Evolutionary conservation across 306 rosid species (phyloP).

Genomic region (Urtica urens): DNA sequence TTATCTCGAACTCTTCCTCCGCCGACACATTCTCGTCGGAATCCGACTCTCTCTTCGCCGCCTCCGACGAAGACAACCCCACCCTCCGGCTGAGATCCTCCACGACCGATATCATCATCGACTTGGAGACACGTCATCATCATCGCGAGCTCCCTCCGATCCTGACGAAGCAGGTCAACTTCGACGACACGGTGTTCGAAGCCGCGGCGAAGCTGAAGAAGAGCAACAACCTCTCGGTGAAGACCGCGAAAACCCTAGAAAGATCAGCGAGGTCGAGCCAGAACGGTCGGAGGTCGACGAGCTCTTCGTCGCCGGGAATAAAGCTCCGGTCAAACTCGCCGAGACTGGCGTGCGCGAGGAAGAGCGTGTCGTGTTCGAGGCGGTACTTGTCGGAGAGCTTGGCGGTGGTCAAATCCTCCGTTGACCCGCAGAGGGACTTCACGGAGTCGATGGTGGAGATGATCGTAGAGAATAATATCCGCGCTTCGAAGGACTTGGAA

Average conservation of each 20-base stretch:
- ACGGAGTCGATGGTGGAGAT: conserved; percentile 87
- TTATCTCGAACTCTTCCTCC: conserved; percentile 2
- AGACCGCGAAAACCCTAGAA: conserved; percentile 17
- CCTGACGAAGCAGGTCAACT: conserved; percentile 39
- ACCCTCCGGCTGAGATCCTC: conserved; percentile 62
- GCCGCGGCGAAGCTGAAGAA: conserved; percentile 17
- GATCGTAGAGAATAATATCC: conserved; percentile 74
- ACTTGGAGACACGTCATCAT: conserved; percentile 15
- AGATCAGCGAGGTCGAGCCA: not conserved
- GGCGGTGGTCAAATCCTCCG: conserved; percentile 68
- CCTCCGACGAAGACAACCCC: conserved; percentile 29
- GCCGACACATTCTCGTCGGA: conserved; percentile 20
- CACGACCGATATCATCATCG: conserved; percentile 53
- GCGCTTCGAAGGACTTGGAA: conserved; percentile 68
- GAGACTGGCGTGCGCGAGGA: conserved; percentile 48
- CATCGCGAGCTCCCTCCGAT: conserved; percentile 40
- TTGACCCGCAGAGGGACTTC: conserved; percentile 76
- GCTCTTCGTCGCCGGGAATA: conserved; percentile 32
- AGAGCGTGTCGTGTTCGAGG: conserved; percentile 37
- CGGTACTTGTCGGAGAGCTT: conserved; percentile 49
- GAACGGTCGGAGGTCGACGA: not conserved
- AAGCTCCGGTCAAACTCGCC: conserved; percentile 66
- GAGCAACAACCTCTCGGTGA: conserved; percentile 25
- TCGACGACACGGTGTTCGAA: conserved; percentile 29
- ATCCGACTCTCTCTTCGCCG: conserved; percentile 43